Base-by-base conservation (phyloP, 2,329 filamentous ascomycete genomes). In the Penicillium sp. region DNA sequence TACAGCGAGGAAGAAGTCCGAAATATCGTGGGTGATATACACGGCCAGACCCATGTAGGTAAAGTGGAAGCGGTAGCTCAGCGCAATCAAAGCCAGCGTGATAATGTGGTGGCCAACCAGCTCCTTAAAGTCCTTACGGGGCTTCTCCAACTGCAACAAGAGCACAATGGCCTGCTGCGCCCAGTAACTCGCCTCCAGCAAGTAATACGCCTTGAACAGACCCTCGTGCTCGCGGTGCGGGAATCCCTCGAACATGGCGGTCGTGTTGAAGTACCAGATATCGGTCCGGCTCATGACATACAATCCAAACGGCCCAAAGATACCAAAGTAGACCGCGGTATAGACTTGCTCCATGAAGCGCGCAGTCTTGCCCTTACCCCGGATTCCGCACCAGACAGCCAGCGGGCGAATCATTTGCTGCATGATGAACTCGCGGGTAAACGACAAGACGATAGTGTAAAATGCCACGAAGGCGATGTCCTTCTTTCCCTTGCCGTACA, bases 271-370 rank as follows among this genome's bases (percentile, higher is more conserved):
- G 79, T 96, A 97, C 94, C 93, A 97, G 45, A 97, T 88, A 8
- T 93, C 89, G n/a, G 92, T 94, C 65, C 86, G 85, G 73, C 86
- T 90, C 93, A 98, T 97, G 75, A 97, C 91, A 75, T 90, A 97
- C 72, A 97, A 78, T 58, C 93, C 93, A 59, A 89, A 89, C 1
- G 93, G 93, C 1, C 92, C 92, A 60, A 96, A 88, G 61, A 95
- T 76, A 49, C 79, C 87, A 78, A 97, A 97, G 84, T 98, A 97
- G 58, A 97, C 82, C 28, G 93, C 93, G 1, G 93, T 97, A 80
- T 98, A 98, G 73, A 90, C 88, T 80, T 98, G 93, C 79, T 98
- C 93, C 91, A 97, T 95, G 84, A 97, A 97, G 37, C 93, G 89
- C 17, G 89, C 86, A 73, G 95, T 92, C 81, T 97, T 97, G 66